A percentile compares a stretch with the other conserved stretches of the same genome.
Evolutionary conservation across 106 monocot genomes (phyloP).

Genomic region (Ottelia alismoides): DNA sequence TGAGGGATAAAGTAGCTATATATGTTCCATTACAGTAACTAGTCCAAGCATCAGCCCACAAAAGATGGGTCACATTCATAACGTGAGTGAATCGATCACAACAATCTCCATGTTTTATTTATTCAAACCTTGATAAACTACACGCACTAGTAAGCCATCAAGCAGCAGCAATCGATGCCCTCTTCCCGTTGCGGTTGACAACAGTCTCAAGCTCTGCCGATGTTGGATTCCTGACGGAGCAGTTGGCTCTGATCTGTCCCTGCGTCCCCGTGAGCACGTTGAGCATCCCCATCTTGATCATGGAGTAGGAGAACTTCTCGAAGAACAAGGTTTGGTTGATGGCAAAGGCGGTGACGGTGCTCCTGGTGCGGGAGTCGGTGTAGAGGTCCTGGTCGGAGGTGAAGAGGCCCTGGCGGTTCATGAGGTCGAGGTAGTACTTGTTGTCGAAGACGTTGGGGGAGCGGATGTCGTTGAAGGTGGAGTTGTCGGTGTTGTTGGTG

Average conservation of each 20-base stretch:
- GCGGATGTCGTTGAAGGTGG: conserved; percentile 27
- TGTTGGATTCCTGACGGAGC: conserved; percentile 23
- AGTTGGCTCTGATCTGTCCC: conserved; percentile 41
- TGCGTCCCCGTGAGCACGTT: conserved; percentile 27
- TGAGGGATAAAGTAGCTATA: too few relatives aligned
- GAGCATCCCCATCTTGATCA: conserved; percentile 53
- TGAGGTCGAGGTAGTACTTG: conserved; percentile 51
- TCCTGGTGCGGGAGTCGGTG: conserved; percentile 20
- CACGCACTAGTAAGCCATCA: too few relatives aligned
- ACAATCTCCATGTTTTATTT: too few relatives aligned
- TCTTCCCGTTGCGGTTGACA: too few relatives aligned
- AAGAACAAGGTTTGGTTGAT: conserved; percentile 29
- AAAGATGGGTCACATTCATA: too few relatives aligned
- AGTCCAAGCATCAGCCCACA: too few relatives aligned
- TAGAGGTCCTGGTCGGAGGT: conserved; percentile 49
- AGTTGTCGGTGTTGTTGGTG: conserved; percentile 9
- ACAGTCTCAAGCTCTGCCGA: conserved; percentile 5
- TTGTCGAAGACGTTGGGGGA: conserved; percentile 48
- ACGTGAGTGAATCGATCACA: too few relatives aligned
- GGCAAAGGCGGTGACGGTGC: conserved; percentile 23
- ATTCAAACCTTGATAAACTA: too few relatives aligned
- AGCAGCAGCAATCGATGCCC: too few relatives aligned
- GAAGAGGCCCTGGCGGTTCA: conserved; percentile 48
- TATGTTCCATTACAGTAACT: too few relatives aligned
- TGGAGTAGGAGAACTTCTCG: conserved; percentile 33